phyloP scores from a whole-genome alignment of 1,284 basidiomycete species.

The Papiliotrema fonsecae region DNA sequence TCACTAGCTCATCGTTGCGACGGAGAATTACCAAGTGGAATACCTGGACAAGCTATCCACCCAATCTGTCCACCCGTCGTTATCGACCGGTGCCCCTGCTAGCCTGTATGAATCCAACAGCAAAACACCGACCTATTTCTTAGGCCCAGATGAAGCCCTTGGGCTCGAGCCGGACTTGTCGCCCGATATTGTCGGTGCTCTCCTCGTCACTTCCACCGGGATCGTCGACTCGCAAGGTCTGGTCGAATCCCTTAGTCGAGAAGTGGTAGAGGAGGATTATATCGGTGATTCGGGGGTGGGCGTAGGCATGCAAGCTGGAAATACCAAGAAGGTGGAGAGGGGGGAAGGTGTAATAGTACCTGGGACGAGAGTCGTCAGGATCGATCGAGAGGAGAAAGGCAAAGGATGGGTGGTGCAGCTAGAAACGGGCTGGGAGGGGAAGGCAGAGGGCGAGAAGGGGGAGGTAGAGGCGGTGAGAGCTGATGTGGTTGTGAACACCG shows the following conservation, averaged over 20 bases:
- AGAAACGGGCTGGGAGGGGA: conserved; percentile 62
- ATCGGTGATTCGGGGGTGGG: conserved; percentile 46
- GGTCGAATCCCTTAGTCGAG: conserved; percentile 72
- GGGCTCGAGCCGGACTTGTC: conserved; percentile 79
- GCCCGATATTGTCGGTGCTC: conserved; percentile 61
- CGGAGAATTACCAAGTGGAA: conserved; percentile 55
- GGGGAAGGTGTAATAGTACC: conserved; percentile 66
- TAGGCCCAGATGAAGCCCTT: conserved; percentile 67
- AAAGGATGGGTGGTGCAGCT: conserved; percentile 57
- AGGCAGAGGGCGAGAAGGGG: conserved; percentile 27
- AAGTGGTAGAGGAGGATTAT: conserved; percentile 54
- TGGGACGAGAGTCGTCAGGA: conserved; percentile 78
- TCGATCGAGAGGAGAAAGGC: conserved; percentile 57
- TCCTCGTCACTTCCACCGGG: conserved; percentile 83
- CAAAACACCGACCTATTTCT: conserved; percentile 62
- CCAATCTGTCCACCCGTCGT: conserved; percentile 54
- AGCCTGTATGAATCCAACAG: conserved; percentile 20
- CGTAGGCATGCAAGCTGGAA: background rate
- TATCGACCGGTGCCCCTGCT: conserved; percentile 9
- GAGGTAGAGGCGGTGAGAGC: conserved; percentile 70
- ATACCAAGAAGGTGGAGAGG: conserved; percentile 12
- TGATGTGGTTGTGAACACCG: conserved; percentile 77
- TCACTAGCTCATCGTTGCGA: conserved; percentile 66
- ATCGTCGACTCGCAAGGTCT: conserved; percentile 83
- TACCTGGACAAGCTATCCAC: conserved; percentile 67